Base-by-base conservation (phyloP, 352 stramenopile species). In the Phytophthora citricola region DNA sequence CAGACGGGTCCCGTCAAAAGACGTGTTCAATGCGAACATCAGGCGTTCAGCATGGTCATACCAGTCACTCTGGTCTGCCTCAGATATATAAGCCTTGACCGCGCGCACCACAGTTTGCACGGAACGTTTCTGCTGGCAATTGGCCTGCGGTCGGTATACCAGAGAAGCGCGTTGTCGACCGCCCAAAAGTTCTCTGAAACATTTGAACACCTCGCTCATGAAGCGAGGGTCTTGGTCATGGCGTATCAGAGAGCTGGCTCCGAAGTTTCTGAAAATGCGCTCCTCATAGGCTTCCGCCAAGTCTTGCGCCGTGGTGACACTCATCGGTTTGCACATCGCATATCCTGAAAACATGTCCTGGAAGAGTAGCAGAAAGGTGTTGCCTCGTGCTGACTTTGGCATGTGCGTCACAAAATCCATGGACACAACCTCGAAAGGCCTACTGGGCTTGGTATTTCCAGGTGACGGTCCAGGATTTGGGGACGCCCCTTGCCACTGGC, bases 51-150 rank as follows among this genome's bases (percentile, higher is more conserved):
- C 49, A 15, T 57, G 49, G 0, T 57, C 20, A 8, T 57, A 32
- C 49, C 49, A 56, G 12, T 56, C 49, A 27, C 15, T 54, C 5
- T 54, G 47, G 6, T 43, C 47, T 3, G 29, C 29, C n/a, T 54
- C 47, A 2, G 27, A 12, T 7, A 44, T 43, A 6, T 54, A 54
- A 1, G 31, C 47, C n/a, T 17, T n/a, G 14, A 51, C 22, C 1
- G 27, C 40, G 2, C 47, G 14, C 4, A 54, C 24, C 1, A 43
- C n/a, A 9, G 48, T 55, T 3, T 55, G 48, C 2, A 43, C 31
- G 2, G 31, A 55, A 1, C 48, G 2, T 32, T 43, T n/a, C 11
- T 44, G 48, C 9, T 55, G 48, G 2, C 32, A 29, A 17, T 55
- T 43, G 3, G 48, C 48, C 20, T 55, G 31, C 6, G 48, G 31